Base-by-base conservation (phyloP, 169 alveolate species). In the Plasmodium gallinaceum region DNA sequence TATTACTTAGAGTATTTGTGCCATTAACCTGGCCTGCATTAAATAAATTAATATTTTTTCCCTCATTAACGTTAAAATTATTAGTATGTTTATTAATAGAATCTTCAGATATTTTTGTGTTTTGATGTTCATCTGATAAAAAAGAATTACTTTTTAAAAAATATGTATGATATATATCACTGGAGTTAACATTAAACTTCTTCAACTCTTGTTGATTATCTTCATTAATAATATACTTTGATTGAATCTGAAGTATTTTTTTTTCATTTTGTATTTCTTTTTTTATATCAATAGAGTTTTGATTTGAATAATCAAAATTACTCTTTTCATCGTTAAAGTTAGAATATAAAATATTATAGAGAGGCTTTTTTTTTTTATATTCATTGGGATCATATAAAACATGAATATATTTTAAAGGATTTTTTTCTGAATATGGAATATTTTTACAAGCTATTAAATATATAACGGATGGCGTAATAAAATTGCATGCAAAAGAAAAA, bases 391-490 rank as follows among this genome's bases (percentile, higher is more conserved):
- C 83, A 51, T 83, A 83, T 37, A 83, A 65, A 7, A 83, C 91
- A 43, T 66, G 85, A 26, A 46, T 83, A 62, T 83, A 62, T 18
- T 83, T 74, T 5, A 83, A 52, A 18, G 91, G 91, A 45, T 83
- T 83, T 71, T 83, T 83, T 24, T 71, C 60, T 5, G 91, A 83
- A 62, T 68, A 83, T n/a, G 91, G 91, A 32, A 83, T 83, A 91
- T 75, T 51, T 89, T 74, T 43, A 87, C 90, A 78, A 48, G 85
- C 86, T 90, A 74, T 46, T 65, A 74, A 32, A 92, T 83, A 72
- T 88, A 85, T 62, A 88, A 76, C 75, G 75, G 93, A 52, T 24
- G 88, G 66, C 66, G 94, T 60, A 74, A 58, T 83, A 88, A 90
- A 46, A 88, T 51, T 60, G 75, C 83, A 87, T 71, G 91, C 83